These are phyloP conservation scores for Xanthoceras sorbifolium DNA, from an alignment of 345 rosid genomes.

Conservation along the genomic window DNA sequence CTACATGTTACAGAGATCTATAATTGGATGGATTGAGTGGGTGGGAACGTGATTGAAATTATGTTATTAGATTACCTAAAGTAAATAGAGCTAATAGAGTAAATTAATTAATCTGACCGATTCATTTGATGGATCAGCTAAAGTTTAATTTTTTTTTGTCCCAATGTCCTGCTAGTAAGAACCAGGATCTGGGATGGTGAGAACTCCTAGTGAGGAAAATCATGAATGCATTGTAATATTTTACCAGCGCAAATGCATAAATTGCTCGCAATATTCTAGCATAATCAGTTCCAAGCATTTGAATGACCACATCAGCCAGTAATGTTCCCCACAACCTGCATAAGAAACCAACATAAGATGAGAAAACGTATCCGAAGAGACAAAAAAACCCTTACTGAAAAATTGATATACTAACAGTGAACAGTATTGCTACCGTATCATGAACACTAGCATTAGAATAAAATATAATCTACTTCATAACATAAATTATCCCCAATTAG, in stretches of 20 bases:
- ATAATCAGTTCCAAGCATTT: conserved; percentile 97
- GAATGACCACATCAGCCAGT: conserved; percentile 91
- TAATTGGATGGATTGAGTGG: not conserved
- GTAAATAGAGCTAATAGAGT: not conserved
- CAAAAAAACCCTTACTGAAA: not conserved
- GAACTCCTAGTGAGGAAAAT: not conserved
- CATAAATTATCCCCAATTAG: not conserved
- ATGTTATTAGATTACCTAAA: not conserved
- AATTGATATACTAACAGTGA: not conserved
- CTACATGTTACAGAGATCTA: not conserved
- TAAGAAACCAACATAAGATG: not conserved
- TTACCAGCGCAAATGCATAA: conserved; percentile 93
- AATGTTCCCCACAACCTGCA: conserved; percentile 96
- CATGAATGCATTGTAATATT: conserved; percentile 4
- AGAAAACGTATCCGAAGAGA: not conserved
- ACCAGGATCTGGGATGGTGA: not conserved
- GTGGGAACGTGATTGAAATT: not conserved
- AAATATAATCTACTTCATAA: not conserved
- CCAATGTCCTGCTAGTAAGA: not conserved
- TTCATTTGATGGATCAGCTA: not conserved
- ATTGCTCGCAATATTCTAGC: conserved; percentile 91
- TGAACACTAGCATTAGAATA: not conserved
- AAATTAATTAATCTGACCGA: not conserved
- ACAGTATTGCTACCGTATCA: not conserved
- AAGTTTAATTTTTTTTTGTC: not conserved